A percentile compares a stretch with the other conserved stretches of the same genome.
These are phyloP conservation scores for Eucalyptus marginata DNA, from an alignment of 345 rosid species.

Conservation along the genomic window DNA sequence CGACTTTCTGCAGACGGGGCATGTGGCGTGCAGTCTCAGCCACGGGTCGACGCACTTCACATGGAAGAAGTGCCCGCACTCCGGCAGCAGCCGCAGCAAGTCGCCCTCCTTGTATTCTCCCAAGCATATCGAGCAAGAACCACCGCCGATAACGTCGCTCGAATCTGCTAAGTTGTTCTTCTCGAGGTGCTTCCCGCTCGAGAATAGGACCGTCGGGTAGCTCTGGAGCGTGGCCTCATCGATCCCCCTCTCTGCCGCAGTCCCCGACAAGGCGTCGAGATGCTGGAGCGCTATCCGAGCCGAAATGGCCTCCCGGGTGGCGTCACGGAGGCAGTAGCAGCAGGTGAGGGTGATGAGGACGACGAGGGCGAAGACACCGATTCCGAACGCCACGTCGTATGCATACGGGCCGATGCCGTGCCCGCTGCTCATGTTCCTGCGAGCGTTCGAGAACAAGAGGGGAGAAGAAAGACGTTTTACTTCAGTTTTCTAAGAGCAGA, in stretches of 20 bases:
- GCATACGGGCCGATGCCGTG: background rate
- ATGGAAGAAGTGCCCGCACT: slow-evolving; percentile 4
- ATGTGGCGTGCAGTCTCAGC: background rate
- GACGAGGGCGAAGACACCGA: background rate
- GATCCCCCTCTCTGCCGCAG: background rate
- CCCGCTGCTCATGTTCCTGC: background rate
- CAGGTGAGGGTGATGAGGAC: background rate
- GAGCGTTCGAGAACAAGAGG: background rate
- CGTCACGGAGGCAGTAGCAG: background rate
- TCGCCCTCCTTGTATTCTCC: slow-evolving; percentile 1
- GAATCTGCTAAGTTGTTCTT: background rate
- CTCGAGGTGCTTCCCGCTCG: background rate
- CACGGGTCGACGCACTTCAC: slow-evolving; percentile 4
- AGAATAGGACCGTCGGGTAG: slow-evolving; percentile 1
- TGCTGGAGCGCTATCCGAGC: background rate
- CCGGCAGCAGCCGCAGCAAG: background rate
- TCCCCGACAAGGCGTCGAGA: background rate
- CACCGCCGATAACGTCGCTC: background rate
- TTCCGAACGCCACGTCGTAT: background rate
- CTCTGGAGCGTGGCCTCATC: background rate
- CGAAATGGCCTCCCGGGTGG: background rate
- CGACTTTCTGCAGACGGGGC: slow-evolving; percentile 1
- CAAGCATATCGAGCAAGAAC: slow-evolving; percentile 3
- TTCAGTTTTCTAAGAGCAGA: background rate
- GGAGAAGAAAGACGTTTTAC: background rate